Percentiles rank a stretch among this genome's conserved stretches.
Conservation (phyloP, 805 yeast genomes). For the Sugiyamaella smithiae region DNA sequence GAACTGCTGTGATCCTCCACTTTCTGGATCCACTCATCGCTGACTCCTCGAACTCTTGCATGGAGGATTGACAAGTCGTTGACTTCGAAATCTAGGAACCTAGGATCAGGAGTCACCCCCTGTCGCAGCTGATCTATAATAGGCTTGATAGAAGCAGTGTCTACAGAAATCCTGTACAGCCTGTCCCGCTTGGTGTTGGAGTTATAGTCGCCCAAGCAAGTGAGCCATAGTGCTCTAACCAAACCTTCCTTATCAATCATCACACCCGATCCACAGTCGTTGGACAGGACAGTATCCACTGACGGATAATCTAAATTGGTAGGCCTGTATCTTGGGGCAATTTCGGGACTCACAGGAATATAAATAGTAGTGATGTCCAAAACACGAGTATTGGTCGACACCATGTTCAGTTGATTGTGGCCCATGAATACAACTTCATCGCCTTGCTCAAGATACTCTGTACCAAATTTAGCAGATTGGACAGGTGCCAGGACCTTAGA, state of each 20-base stretch:
- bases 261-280: conserved; percentile 77
- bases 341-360: conserved; percentile 60
- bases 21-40: conserved; percentile 73
- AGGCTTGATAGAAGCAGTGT: conserved; percentile 59
- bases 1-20: conserved; percentile 56
- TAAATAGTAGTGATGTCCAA: conserved; percentile 73
- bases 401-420: conserved; percentile 66
- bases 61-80: conserved; percentile 62
- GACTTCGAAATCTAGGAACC: conserved; percentile 79
- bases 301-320: conserved; percentile 76
- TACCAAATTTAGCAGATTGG: conserved; percentile 60
- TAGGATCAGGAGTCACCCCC: conserved; percentile 49
- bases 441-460: conserved; percentile 63
- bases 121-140: conserved; percentile 54
- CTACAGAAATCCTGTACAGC: conserved; percentile 71
- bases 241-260: conserved; percentile 74
- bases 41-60: conserved; percentile 84
- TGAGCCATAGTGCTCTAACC: conserved; percentile 80
- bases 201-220: conserved; percentile 73
- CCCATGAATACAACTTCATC: conserved; percentile 79
- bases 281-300: conserved; percentile 67
- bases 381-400: conserved; percentile 70
- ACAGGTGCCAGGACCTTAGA: conserved; percentile 67
- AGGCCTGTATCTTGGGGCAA: conserved; percentile 78
- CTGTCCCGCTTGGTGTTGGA: conserved; percentile 51